Percentiles rank a stretch among this genome's conserved stretches.
These are phyloP conservation scores for Exophiala bonariae DNA, from an alignment of 2,329 filamentous ascomycete genomes.

Conservation along the genomic window DNA sequence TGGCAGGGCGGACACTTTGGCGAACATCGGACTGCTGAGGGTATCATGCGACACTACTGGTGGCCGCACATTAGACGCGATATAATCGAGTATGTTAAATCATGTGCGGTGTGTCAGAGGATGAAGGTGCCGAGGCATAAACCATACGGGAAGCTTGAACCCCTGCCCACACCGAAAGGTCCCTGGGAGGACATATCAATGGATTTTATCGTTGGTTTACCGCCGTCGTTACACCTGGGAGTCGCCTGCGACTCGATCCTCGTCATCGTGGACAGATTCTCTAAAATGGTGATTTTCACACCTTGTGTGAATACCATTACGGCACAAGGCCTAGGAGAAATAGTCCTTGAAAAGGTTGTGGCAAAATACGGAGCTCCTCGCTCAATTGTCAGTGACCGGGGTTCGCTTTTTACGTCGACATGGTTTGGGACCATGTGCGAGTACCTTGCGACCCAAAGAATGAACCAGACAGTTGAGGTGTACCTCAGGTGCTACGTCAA, in stretches of 20 bases:
- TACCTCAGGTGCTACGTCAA: background rate
- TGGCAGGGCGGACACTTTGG: conserved; percentile 9
- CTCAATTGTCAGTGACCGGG: background rate
- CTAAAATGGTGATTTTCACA: too few relatives aligned
- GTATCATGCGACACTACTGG: conserved; percentile 6
- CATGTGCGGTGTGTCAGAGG: conserved; percentile 7
- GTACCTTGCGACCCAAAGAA: background rate
- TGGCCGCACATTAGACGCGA: conserved; percentile 4
- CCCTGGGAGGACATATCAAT: conserved; percentile 8
- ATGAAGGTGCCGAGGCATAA: conserved; percentile 6
- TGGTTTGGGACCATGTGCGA: background rate
- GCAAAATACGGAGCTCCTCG: too few relatives aligned
- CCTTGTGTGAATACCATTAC: too few relatives aligned
- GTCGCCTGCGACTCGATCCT: conserved; percentile 12
- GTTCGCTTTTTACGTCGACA: background rate
- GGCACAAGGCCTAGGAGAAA: too few relatives aligned
- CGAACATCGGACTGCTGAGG: background rate
- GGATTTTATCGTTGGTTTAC: conserved; percentile 13
- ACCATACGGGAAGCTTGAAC: conserved; percentile 6
- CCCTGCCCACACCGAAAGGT: background rate
- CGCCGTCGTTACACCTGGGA: background rate
- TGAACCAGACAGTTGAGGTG: background rate
- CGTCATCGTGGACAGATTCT: too few relatives aligned
- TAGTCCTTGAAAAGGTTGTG: too few relatives aligned
- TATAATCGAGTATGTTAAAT: conserved; percentile 8